A percentile compares a stretch with the other conserved stretches of the same genome.
These are phyloP conservation scores for Candida neerlandica DNA, from an alignment of 1,139 yeast species.

Conservation along the genomic window DNA sequence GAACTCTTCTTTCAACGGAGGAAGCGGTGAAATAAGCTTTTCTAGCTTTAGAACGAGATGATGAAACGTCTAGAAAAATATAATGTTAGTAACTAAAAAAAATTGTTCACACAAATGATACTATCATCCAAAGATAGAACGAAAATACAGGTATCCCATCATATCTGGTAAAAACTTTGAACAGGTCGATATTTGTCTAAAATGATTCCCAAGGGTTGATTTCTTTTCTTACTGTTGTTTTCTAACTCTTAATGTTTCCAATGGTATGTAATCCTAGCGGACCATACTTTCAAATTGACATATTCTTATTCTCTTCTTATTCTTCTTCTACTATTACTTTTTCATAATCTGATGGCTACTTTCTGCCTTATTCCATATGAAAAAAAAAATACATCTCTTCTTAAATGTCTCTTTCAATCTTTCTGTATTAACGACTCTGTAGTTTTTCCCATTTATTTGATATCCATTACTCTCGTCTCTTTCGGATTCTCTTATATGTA, in stretches of 20 bases:
- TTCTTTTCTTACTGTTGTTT: too few relatives aligned
- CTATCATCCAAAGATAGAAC: neutral
- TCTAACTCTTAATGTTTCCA: too few relatives aligned
- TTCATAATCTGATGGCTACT: too few relatives aligned
- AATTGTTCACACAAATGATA: neutral
- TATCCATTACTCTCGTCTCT: neutral
- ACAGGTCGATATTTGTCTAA: too few relatives aligned
- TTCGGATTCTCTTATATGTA: neutral
- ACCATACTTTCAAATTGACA: too few relatives aligned
- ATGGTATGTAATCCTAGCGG: too few relatives aligned
- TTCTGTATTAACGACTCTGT: neutral
- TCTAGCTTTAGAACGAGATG: slow-evolving; percentile 99
- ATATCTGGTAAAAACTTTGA: too few relatives aligned
- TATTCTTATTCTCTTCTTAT: too few relatives aligned
- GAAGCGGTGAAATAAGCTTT: slow-evolving; percentile 99
- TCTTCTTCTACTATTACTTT: too few relatives aligned
- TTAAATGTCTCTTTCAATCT: neutral
- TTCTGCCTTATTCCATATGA: too few relatives aligned
- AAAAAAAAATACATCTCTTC: neutral
- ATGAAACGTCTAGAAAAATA: slow-evolving; percentile 80
- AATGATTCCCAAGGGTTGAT: too few relatives aligned
- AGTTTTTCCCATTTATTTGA: neutral
- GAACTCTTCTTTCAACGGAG: slow-evolving; percentile 91
- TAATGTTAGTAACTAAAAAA: slow-evolving; percentile 40
- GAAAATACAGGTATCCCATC: neutral